phyloP scores from a whole-genome alignment of 169 alveolate species.

The Eimeria necatrix region DNA sequence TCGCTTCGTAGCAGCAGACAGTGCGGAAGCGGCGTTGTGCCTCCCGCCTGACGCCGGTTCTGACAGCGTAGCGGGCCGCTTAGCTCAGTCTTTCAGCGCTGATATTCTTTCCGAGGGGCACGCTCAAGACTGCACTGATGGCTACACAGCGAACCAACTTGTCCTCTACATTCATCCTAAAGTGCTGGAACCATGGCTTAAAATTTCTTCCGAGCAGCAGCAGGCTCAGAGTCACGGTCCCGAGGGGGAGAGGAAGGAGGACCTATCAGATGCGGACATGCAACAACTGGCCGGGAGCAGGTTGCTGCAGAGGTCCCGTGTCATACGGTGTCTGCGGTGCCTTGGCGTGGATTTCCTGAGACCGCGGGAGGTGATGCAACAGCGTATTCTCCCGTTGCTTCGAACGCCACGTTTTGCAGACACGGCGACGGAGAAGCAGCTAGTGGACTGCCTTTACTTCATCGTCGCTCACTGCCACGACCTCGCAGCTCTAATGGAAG shows the following conservation, averaged over 20 bases:
- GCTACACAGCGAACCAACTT: neutral
- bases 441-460: constrained; percentile 37
- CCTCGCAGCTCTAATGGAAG: neutral
- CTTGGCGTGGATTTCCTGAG: constrained; percentile 40
- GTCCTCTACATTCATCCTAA: constrained; percentile 55
- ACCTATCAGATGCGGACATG: neutral
- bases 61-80: neutral
- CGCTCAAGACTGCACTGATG: neutral
- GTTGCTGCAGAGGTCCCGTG: constrained; percentile 34
- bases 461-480: constrained; percentile 32
- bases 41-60: constrained; percentile 45
- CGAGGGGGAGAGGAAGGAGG: constrained; percentile 14
- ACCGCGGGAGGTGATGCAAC: constrained; percentile 70
- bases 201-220: neutral
- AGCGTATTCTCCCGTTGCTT: constrained; percentile 55
- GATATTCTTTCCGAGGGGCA: neutral
- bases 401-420: neutral
- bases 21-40: neutral
- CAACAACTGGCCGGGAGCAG: constrained; percentile 23
- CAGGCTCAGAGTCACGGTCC: neutral
- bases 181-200: constrained; percentile 46
- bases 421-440: constrained; percentile 13
- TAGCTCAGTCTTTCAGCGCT: neutral
- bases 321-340: constrained; percentile 53
- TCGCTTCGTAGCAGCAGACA: constrained; percentile 47